These are phyloP conservation scores for Boletus tylopilopsis DNA, from an alignment of 768 basidiomycete species.

Conservation along the genomic window DNA sequence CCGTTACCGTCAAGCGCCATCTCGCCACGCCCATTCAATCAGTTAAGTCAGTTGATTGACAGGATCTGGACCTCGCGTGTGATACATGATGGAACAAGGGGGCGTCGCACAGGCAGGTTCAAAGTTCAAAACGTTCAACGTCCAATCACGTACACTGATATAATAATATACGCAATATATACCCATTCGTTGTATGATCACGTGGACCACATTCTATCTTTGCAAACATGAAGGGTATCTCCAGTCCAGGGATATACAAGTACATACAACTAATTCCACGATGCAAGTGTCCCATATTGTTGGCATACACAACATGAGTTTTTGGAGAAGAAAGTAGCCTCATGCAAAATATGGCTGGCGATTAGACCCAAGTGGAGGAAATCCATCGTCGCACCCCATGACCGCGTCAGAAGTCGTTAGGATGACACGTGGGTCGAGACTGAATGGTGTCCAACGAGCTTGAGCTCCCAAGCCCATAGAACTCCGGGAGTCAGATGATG, in stretches of 20 bases:
- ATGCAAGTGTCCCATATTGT: conserved; percentile 11
- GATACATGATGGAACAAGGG: neutral
- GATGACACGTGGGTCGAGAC: conserved; percentile 28
- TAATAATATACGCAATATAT: neutral
- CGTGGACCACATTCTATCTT: neutral
- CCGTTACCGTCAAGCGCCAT: neutral
- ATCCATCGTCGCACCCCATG: conserved; percentile 36
- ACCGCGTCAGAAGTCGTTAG: conserved; percentile 28
- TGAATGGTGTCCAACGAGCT: conserved; percentile 31
- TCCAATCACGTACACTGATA: conserved; percentile 14
- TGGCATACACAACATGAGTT: conserved; percentile 3
- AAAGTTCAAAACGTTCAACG: conserved; percentile 1
- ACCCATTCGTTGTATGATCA: neutral
- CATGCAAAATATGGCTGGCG: conserved; percentile 35
- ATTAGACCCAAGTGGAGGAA: conserved; percentile 44
- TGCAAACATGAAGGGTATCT: conserved; percentile 20
- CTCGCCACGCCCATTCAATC: neutral
- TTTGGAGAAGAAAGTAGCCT: neutral
- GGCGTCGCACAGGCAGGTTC: neutral
- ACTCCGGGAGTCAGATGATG: conserved; percentile 10
- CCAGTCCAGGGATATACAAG: conserved; percentile 18
- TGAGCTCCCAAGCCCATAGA: conserved; percentile 12
- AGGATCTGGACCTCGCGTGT: neutral
- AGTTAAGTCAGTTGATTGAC: neutral
- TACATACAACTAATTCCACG: conserved; percentile 21